Conservation (phyloP, 192 early-diverging fungal genomes). For the Fimicolochytrium jonesii region DNA sequence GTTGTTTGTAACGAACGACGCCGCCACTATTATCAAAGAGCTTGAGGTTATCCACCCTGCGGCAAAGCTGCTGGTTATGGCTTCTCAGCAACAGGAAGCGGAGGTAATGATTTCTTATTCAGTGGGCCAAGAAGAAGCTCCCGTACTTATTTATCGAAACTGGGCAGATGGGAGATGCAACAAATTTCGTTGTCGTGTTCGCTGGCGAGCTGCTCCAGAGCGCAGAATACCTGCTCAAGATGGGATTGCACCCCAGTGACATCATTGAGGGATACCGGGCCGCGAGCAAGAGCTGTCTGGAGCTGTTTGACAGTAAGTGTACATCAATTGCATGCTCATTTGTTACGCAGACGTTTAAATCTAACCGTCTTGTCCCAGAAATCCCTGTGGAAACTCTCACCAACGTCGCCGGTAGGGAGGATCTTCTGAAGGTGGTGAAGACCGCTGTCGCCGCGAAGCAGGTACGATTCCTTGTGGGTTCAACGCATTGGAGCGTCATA, state of each 20-base stretch:
- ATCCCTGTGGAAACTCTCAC: constrained; percentile 64
- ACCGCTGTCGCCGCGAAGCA: constrained; percentile 83
- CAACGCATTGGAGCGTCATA: neutral
- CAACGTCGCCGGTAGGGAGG: constrained; percentile 32
- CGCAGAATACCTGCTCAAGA: constrained; percentile 85
- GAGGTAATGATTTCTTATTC: too few species aligned
- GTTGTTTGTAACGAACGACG: constrained; percentile 97
- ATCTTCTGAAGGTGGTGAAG: constrained; percentile 71
- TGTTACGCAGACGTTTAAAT: too few species aligned
- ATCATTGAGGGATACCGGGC: constrained; percentile 92
- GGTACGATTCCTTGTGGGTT: neutral
- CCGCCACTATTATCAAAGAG: constrained; percentile 97
- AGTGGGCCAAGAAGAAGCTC: constrained; percentile 16
- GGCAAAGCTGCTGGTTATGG: constrained; percentile 92
- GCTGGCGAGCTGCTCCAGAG: constrained; percentile 92
- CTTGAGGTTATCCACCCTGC: constrained; percentile 97
- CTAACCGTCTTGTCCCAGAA: constrained; percentile 42
- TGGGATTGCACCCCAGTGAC: constrained; percentile 94
- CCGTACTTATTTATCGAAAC: too few species aligned
- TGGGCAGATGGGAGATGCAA: constrained; percentile 84
- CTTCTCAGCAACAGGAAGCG: constrained; percentile 94
- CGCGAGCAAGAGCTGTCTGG: constrained; percentile 76
- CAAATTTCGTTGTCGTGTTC: constrained; percentile 94
- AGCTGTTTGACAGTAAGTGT: constrained; percentile 69
- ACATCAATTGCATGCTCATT: neutral